Conservation (phyloP, 1,284 basidiomycete species). For the Boletus smithii region DNA sequence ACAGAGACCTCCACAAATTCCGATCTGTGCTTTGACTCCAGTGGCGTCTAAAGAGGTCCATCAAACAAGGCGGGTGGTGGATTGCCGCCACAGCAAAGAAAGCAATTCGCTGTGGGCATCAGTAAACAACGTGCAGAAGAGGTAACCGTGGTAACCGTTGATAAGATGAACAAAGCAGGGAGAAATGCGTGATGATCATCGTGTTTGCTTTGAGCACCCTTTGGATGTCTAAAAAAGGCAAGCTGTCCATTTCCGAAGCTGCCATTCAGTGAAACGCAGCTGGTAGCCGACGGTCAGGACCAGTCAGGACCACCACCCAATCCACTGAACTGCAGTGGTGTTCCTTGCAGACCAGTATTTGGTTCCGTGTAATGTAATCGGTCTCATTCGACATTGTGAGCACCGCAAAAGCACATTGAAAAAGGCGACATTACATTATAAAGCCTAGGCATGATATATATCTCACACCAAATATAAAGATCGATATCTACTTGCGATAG, state of each 20-base stretch:
- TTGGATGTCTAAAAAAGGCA: constrained; percentile 17
- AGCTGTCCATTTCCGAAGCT: constrained; percentile 2
- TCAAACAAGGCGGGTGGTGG: constrained; percentile 22
- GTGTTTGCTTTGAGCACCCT: constrained; percentile 4
- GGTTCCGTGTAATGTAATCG: neutral
- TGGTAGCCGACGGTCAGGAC: no score
- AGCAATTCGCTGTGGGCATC: constrained; percentile 9
- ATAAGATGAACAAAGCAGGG: constrained; percentile 25
- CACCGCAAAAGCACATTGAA: constrained; percentile 10
- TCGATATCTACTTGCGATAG: constrained; percentile 55
- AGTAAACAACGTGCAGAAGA: neutral
- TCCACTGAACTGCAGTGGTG: no score
- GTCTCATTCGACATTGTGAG: constrained; percentile 15
- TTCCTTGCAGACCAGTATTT: constrained; percentile 1
- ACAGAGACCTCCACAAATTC: constrained; percentile 5
- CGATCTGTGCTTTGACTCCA: constrained; percentile 17
- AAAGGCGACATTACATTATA: constrained; percentile 28
- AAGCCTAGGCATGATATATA: constrained; percentile 15
- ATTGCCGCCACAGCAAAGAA: constrained; percentile 15
- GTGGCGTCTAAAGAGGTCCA: constrained; percentile 11
- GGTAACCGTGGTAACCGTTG: constrained; percentile 8
- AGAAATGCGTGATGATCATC: constrained; percentile 1
- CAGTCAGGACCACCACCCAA: no score
- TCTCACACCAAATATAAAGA: constrained; percentile 10
- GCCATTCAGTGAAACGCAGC: no score